Conservation (phyloP, 106 monocot species). For the Gastrodia elata region DNA sequence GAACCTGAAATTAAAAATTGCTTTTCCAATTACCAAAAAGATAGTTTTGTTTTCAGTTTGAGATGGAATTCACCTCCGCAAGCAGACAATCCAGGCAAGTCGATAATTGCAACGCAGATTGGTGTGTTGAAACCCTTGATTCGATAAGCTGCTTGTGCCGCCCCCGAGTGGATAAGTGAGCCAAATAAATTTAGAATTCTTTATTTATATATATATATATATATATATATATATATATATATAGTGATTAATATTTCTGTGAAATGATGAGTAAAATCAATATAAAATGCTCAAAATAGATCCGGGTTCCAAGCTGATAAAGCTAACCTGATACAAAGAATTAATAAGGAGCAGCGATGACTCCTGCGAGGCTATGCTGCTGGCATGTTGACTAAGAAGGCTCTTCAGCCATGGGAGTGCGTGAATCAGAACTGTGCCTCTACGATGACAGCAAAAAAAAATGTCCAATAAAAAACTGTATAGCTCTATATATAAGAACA, state of each 20-base stretch:
- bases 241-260: too few relatives aligned
- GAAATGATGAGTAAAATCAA: too few relatives aligned
- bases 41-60: too few relatives aligned
- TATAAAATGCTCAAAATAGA: too few relatives aligned
- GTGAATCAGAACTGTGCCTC: conserved; percentile 61
- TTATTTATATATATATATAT: too few relatives aligned
- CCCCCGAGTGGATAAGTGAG: background rate
- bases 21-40: background rate
- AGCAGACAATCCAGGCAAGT: conserved; percentile 55
- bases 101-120: conserved; percentile 53
- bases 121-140: conserved; percentile 66
- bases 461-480: background rate
- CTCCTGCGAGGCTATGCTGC: conserved; percentile 70
- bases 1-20: conserved; percentile 22
- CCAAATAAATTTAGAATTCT: background rate
- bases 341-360: conserved; percentile 53
- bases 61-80: conserved; percentile 34
- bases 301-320: background rate
- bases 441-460: conserved; percentile 4
- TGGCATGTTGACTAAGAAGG: conserved; percentile 56
- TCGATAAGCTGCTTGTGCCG: conserved; percentile 50
- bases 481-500: too few relatives aligned
- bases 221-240: too few relatives aligned
- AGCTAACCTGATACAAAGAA: conserved; percentile 67
- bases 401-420: conserved; percentile 66